Base-by-base conservation (phyloP, 306 rosid species). In the Corylus heterophylla region DNA sequence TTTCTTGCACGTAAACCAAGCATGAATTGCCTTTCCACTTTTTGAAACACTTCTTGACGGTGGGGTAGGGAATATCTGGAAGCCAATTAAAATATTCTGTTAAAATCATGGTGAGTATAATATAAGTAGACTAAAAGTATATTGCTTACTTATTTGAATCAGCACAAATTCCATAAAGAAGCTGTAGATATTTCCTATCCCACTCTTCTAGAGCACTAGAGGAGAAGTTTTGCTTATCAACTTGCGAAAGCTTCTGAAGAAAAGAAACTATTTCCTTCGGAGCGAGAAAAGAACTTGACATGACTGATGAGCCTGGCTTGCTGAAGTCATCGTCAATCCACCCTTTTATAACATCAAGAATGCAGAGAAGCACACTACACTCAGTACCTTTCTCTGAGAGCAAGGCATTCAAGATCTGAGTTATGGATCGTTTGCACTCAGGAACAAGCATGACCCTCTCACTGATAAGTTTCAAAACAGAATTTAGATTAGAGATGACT, bases 331-430 rank as follows among this genome's bases (percentile, higher is more conserved):
- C 96, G 82, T 93, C 99, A 84, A 96, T 82, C 98, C 99, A 96
- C 82, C 98, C 97, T 86, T 91, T 93, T 82, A 93, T 86, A 82
- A 96, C 97, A 86, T 90, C 98, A 81, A 96, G 96, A 87, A 93
- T 93, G 96, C 96, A 93, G 74, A 96, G 92, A 75, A 96, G 92
- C 76, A 96, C 97, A 81, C 94, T 89, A 51, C 96, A 92, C 89
- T 96, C 99, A 55, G 96, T 90, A 78, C 90, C 96, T 82, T 93
- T 96, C 90, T 96, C 99, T 16, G 98, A 87, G 76, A 96, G 94
- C 86, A 96, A 85, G 59, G 91, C 79, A 87, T 89, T 96, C 87
- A 96, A 84, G 81, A 91, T 93, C 80, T 96, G 98, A 86, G 94
- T 91, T 52, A 90, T 88, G 3, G 90, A 85, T 52, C 96, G 86